Percentiles rank a stretch among this genome's conserved stretches.
These are phyloP conservation scores for Phanerochaete carnosa DNA, from an alignment of 768 basidiomycete genomes.

Conservation along the genomic window DNA sequence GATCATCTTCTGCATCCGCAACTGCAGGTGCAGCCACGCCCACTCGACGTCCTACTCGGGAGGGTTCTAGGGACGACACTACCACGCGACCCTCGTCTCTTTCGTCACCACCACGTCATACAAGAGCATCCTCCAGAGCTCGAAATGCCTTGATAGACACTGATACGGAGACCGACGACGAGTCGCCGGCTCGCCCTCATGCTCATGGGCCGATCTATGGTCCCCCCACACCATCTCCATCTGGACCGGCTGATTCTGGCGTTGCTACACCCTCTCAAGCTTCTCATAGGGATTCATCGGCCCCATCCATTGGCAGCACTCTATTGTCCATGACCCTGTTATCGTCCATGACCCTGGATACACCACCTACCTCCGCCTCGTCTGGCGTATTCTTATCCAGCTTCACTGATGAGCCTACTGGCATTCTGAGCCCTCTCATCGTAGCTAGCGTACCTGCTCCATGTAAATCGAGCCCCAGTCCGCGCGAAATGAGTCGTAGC, in stretches of 20 bases:
- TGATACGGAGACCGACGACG: not conserved
- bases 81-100: not conserved
- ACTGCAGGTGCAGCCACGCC: conserved; percentile 12
- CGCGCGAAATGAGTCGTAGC: conserved; percentile 13
- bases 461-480: not conserved
- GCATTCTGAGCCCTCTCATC: conserved; percentile 27
- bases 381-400: conserved; percentile 16
- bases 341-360: conserved; percentile 3
- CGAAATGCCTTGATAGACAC: not conserved
- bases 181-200: conserved; percentile 5
- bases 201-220: conserved; percentile 20
- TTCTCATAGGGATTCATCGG: conserved; percentile 12
- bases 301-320: conserved; percentile 8
- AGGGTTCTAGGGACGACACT: conserved; percentile 1
- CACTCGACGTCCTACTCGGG: conserved; percentile 1
- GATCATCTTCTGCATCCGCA: conserved; percentile 13
- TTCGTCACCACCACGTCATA: not conserved
- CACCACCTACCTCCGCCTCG: conserved; percentile 6
- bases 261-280: conserved; percentile 5
- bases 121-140: not conserved
- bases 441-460: not conserved
- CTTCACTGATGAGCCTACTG: conserved; percentile 29
- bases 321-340: conserved; percentile 7
- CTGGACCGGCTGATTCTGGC: conserved; percentile 1
- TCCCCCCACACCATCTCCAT: conserved; percentile 13